phyloP scores from a whole-genome alignment of 441 rosid species.

The Euphorbia neoarborescens region DNA sequence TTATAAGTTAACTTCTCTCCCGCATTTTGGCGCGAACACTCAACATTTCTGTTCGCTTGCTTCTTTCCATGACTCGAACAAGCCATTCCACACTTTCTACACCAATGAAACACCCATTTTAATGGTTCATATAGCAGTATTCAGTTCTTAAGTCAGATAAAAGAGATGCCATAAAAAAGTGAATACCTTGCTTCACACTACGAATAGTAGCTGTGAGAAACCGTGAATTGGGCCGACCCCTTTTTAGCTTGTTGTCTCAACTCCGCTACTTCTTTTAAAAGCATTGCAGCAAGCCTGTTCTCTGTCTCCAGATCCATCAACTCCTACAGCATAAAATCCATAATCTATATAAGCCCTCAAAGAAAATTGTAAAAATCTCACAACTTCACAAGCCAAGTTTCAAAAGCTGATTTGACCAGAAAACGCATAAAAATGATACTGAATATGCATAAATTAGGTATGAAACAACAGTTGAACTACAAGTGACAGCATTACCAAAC shows the following conservation, averaged over 20 bases:
- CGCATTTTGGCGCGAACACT: no score
- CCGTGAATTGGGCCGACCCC: constrained; percentile 74
- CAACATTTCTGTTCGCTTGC: no score
- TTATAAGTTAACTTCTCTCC: no score
- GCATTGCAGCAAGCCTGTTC: constrained; percentile 73
- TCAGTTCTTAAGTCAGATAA: not conserved
- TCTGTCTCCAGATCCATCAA: constrained; percentile 85
- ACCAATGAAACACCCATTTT: not conserved
- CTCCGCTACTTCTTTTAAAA: constrained; percentile 84
- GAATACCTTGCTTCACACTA: constrained; percentile 76
- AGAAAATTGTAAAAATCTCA: not conserved
- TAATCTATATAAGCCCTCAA: not conserved
- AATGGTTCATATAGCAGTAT: not conserved
- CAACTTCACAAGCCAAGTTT: not conserved
- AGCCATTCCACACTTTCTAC: no score
- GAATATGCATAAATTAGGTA: not conserved
- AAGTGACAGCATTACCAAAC: constrained; percentile 18
- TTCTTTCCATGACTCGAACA: no score
- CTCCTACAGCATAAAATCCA: constrained; percentile 15
- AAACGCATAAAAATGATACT: not conserved
- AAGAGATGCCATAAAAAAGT: not conserved
- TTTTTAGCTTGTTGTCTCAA: constrained; percentile 61
- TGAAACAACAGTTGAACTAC: not conserved
- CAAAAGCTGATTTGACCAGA: no score
- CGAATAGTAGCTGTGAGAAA: constrained; percentile 85